Percentiles rank a stretch among this genome's conserved stretches.
Evolutionary conservation across 371 early-diverging fungal species (phyloP).

Genomic region (Phascolomyces articulosus): DNA sequence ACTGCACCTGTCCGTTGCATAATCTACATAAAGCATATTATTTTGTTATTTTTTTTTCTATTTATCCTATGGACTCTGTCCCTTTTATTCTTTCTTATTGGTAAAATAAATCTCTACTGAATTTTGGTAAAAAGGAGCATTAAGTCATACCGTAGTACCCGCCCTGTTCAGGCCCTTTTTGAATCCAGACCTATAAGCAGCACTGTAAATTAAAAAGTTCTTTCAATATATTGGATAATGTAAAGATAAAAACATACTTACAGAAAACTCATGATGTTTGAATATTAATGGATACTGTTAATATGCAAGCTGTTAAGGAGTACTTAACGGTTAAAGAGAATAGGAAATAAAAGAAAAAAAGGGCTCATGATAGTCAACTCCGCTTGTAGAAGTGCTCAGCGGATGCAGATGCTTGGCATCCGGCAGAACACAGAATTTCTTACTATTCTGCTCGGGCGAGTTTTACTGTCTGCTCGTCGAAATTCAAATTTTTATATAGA

Average conservation of each 20-base stretch:
- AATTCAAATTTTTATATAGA: too few species aligned
- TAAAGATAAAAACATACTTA: not conserved
- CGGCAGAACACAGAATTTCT: too few species aligned
- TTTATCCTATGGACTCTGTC: not conserved
- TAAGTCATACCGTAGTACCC: slow-evolving; percentile 65
- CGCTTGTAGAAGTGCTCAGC: not conserved
- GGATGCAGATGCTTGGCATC: not conserved
- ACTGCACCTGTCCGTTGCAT: slow-evolving; percentile 74
- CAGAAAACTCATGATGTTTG: slow-evolving; percentile 16
- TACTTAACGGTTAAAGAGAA: too few species aligned
- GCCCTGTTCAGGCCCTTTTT: slow-evolving; percentile 87
- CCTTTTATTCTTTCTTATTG: not conserved
- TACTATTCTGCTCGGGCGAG: too few species aligned
- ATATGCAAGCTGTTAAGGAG: not conserved
- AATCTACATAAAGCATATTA: slow-evolving; percentile 36
- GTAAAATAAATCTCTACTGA: not conserved
- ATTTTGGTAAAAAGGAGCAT: not conserved
- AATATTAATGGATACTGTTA: not conserved
- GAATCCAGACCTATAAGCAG: slow-evolving; percentile 73
- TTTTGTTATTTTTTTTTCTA: not conserved
- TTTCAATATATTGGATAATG: not conserved
- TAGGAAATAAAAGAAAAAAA: not conserved
- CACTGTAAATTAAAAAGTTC: not conserved
- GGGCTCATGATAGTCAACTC: not conserved
- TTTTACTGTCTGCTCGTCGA: too few species aligned